Evolutionary conservation across 225 moss, liverwort and hornwort genomes (phyloP).

Genomic region (Polytrichum commune): DNA sequence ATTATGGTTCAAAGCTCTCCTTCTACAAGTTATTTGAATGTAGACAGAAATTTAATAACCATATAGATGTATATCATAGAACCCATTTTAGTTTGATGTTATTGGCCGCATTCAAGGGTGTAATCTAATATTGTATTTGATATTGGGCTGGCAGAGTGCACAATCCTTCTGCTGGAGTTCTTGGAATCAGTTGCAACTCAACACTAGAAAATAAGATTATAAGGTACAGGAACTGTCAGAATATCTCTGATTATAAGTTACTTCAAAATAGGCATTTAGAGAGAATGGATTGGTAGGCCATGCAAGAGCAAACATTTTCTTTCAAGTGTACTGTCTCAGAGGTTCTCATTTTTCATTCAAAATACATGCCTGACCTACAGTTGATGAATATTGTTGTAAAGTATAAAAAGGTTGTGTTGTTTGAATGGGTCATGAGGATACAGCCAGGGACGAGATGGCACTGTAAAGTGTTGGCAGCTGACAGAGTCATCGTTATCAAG

Average conservation of each 20-base stretch:
- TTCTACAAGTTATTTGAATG: no score
- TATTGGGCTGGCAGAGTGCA: conserved; percentile 64
- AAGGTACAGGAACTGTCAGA: conserved; percentile 43
- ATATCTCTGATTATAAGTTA: no score
- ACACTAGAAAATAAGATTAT: conserved; percentile 60
- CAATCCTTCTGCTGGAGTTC: conserved; percentile 78
- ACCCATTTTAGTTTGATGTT: no score
- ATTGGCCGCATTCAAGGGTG: no score
- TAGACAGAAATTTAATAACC: no score
- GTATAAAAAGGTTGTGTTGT: neutral
- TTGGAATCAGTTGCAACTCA: conserved; percentile 69
- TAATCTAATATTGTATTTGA: neutral
- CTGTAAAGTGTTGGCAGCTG: conserved; percentile 94
- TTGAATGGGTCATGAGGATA: conserved; percentile 13
- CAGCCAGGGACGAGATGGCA: conserved; percentile 99
- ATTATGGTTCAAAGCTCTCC: no score
- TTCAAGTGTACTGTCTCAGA: no score
- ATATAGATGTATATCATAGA: no score
- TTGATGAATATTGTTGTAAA: no score
- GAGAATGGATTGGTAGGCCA: neutral
- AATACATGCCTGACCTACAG: no score
- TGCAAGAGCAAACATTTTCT: no score
- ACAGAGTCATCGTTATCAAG: conserved; percentile 84
- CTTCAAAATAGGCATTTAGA: neutral
- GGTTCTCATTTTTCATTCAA: no score